Conservation (phyloP, 495 filamentous ascomycete genomes). For the Massariosphaeria phaeospora region DNA sequence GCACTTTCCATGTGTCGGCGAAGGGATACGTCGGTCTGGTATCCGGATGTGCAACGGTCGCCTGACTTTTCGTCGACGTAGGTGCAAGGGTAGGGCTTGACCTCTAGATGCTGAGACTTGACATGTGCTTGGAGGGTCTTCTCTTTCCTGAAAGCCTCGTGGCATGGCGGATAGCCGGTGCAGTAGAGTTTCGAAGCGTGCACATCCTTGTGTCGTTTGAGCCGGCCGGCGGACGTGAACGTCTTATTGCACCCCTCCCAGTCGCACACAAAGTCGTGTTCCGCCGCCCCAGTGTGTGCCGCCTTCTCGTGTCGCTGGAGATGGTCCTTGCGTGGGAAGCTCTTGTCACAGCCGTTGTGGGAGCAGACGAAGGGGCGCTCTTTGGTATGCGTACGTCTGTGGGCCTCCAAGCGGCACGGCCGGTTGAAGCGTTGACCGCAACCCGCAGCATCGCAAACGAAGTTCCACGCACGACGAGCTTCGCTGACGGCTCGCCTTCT, state of each 20-base stretch:
- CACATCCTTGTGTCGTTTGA: conserved; percentile 47
- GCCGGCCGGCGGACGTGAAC: conserved; percentile 70
- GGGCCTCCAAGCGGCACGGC: conserved; percentile 70
- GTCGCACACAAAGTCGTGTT: conserved; percentile 65
- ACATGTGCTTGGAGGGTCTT: conserved; percentile 82
- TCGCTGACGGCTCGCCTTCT: conserved; percentile 14
- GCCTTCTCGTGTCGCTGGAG: conserved; percentile 77
- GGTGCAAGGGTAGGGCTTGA: conserved; percentile 63
- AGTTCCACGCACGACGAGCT: conserved; percentile 50
- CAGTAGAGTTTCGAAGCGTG: conserved; percentile 49
- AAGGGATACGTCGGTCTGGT: conserved; percentile 64
- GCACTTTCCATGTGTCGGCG: conserved; percentile 63
- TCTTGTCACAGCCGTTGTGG: conserved; percentile 66
- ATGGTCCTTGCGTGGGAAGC: conserved; percentile 75
- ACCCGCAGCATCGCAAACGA: conserved; percentile 60
- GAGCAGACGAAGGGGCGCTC: conserved; percentile 69
- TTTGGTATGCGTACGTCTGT: conserved; percentile 73
- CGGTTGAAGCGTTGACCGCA: conserved; percentile 85
- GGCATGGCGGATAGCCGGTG: conserved; percentile 66
- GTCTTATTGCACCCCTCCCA: conserved; percentile 68
- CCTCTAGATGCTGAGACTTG: conserved; percentile 60
- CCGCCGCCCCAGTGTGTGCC: conserved; percentile 57
- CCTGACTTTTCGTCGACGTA: conserved; percentile 53
- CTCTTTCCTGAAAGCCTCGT: conserved; percentile 79
- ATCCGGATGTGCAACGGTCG: conserved; percentile 59